Percentiles rank a stretch among this genome's conserved stretches.
Conservation (phyloP, 352 stramenopile species). For the Globisporangium apiculatum region DNA sequence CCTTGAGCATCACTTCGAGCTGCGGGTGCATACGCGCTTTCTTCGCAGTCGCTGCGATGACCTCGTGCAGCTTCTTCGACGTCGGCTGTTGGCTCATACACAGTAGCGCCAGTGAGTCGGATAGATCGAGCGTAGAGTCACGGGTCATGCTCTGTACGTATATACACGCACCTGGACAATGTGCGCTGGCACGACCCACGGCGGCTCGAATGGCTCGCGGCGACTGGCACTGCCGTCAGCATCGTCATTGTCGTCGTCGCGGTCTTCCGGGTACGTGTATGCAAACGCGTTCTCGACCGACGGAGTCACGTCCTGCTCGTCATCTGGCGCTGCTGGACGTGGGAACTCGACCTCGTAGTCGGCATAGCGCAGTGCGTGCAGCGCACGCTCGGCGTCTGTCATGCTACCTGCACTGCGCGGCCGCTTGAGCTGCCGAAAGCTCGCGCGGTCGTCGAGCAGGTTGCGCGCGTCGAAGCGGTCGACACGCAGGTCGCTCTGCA, state of each 20-base stretch:
- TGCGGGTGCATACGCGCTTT: slow-evolving; percentile 31
- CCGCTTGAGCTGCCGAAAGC: slow-evolving; percentile 50
- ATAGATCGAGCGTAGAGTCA: too few relatives aligned
- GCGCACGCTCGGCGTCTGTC: slow-evolving; percentile 4
- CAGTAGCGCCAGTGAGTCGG: not conserved
- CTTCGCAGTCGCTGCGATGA: slow-evolving; percentile 36
- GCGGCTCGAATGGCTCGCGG: slow-evolving; percentile 19
- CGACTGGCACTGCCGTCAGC: slow-evolving; percentile 9
- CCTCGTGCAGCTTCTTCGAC: slow-evolving; percentile 33
- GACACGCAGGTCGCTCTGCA: slow-evolving; percentile 27
- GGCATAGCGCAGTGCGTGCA: slow-evolving; percentile 38
- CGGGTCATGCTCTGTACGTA: too few relatives aligned
- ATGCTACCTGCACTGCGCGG: slow-evolving; percentile 1
- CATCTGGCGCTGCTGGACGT: slow-evolving; percentile 6
- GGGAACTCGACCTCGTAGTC: slow-evolving; percentile 41
- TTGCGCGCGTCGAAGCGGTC: slow-evolving; percentile 65
- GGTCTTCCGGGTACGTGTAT: slow-evolving; percentile 33
- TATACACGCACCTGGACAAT: slow-evolving; percentile 18
- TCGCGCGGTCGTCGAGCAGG: slow-evolving; percentile 34
- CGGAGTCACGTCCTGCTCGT: slow-evolving; percentile 1
- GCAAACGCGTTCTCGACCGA: slow-evolving; percentile 26
- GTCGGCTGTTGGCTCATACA: slow-evolving; percentile 19
- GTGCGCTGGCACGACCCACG: slow-evolving; percentile 19
- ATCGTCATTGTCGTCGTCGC: slow-evolving; percentile 12
- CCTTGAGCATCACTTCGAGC: slow-evolving; percentile 43